phyloP scores from a whole-genome alignment of 192 early-diverging fungal genomes.

The Backusella tarrabulga region DNA sequence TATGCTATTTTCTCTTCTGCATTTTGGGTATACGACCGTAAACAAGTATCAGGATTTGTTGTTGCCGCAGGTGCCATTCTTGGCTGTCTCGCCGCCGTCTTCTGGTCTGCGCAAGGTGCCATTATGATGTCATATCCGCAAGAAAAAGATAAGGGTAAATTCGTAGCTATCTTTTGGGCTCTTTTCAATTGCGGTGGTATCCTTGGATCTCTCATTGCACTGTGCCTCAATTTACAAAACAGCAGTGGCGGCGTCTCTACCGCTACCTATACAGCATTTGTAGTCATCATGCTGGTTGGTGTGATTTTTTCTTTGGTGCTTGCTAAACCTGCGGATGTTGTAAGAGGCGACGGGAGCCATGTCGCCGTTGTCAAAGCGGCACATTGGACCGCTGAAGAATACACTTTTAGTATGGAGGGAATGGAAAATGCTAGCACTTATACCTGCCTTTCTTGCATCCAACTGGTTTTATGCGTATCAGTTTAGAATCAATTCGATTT shows the following conservation, averaged over 20 bases:
- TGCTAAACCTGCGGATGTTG: conserved; percentile 51
- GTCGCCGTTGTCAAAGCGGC: conserved; percentile 63
- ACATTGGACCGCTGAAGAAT: conserved; percentile 47
- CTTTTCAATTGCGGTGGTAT: conserved; percentile 85
- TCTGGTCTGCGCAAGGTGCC: conserved; percentile 73
- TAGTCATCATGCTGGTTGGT: conserved; percentile 61
- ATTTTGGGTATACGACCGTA: conserved; percentile 51
- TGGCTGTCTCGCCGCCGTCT: conserved; percentile 73
- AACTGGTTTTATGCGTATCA: conserved; percentile 83
- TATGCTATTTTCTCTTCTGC: conserved; percentile 75
- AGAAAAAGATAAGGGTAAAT: conserved; percentile 76
- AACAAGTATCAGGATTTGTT: conserved; percentile 52
- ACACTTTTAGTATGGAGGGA: conserved; percentile 54
- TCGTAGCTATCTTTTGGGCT: conserved; percentile 84
- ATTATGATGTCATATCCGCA: conserved; percentile 84
- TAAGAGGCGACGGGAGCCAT: conserved; percentile 62
- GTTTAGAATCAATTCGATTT: conserved; percentile 60
- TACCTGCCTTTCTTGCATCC: conserved; percentile 69
- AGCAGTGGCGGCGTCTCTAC: conserved; percentile 52
- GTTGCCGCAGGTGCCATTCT: conserved; percentile 75
- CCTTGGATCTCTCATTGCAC: conserved; percentile 72
- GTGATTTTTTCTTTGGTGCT: conserved; percentile 52
- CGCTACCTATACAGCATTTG: conserved; percentile 68
- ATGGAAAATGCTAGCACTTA: conserved; percentile 61
- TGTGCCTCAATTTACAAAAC: conserved; percentile 68